Base-by-base conservation (phyloP, 23 red algal species). In the Chondrus crispus region DNA sequence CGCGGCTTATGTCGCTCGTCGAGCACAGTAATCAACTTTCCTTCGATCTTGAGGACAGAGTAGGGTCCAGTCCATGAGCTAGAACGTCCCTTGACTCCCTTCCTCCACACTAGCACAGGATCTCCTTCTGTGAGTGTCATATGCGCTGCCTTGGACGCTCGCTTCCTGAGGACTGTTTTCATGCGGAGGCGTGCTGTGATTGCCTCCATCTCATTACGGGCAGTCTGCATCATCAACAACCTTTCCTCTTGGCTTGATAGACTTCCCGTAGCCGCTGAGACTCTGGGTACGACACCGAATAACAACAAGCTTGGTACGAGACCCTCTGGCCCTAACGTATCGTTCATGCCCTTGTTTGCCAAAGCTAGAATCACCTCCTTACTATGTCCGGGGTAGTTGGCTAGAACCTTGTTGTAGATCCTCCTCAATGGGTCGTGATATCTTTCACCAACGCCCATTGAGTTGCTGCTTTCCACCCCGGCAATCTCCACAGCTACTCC, bases 221-320 rank as follows among this genome's bases (percentile, higher is more conserved):
- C 82, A 68, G n/a, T 72, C 19, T 46, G 38, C 29, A 87, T n/a
- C 26, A 51, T 51, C 11, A 72, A 4, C 5, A 72, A 26, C 46
- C 63, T 33, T 20, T 33, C 28, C 41, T 72, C 40, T 45, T 74
- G 47, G 41, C 32, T 58, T n/a, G 63, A 38, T 22, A 87, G 32
- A 19, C 42, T 36, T 5, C 19, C 32, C 24, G 3, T 30, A 26
- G 20, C 33, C 3, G 38, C 50, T 16, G 50, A 58, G 24, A 66
- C 11, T 29, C 29, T 46, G 4, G 82, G 62, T 44, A 87, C 54
- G 26, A 29, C 30, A 7, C 82, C 82, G 71, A 87, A 72, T 41
- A 87, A 13, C 46, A 87, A 87, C 20, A 71, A 45, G 19, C 24
- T 36, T 33, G 82, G 82, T 13, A 72, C 55, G 35, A 87, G 82